Evolutionary conservation across 163 green algal species (phyloP).

Genomic region (Scenedesmus sp.): DNA sequence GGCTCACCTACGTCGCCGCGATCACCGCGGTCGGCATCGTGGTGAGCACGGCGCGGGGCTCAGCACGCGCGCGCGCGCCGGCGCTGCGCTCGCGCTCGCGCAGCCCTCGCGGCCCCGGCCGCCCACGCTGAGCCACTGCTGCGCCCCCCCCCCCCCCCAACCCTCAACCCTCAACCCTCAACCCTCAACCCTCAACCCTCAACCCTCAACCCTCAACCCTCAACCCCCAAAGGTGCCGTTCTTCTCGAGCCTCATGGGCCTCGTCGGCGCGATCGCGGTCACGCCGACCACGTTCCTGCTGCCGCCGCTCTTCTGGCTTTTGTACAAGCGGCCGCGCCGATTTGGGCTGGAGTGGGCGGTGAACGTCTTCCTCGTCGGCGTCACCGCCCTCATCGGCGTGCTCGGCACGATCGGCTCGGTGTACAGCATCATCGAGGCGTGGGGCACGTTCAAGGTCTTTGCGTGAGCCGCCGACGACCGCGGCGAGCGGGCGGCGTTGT

Average conservation of each 20-base stretch:
- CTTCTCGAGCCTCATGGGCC: neutral
- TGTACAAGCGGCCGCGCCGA: constrained; percentile 14
- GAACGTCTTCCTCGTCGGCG: constrained; percentile 27
- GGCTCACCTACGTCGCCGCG: too few species aligned
- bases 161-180: neutral
- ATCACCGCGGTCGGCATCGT: too few species aligned
- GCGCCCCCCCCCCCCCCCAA: neutral
- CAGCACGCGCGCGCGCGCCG: too few species aligned
- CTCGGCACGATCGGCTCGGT: constrained; percentile 20
- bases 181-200: neutral
- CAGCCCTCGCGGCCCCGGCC: too few species aligned
- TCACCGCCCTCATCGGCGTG: constrained; percentile 4
- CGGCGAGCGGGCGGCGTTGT: too few species aligned
- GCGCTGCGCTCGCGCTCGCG: too few species aligned
- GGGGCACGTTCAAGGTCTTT: constrained; percentile 16
- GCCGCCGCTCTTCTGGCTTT: constrained; percentile 38
- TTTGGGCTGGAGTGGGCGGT: constrained; percentile 19
- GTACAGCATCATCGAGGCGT: constrained; percentile 9
- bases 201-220: neutral
- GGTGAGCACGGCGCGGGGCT: too few species aligned
- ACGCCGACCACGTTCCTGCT: constrained; percentile 54
- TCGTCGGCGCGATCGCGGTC: constrained; percentile 45
- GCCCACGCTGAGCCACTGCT: neutral
- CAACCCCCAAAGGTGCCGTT: neutral
- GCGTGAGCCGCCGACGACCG: too few species aligned